A percentile compares a stretch with the other conserved stretches of the same genome.
phyloP scores from a whole-genome alignment of 2,329 filamentous ascomycete species.

The Gyromitra esculenta region DNA sequence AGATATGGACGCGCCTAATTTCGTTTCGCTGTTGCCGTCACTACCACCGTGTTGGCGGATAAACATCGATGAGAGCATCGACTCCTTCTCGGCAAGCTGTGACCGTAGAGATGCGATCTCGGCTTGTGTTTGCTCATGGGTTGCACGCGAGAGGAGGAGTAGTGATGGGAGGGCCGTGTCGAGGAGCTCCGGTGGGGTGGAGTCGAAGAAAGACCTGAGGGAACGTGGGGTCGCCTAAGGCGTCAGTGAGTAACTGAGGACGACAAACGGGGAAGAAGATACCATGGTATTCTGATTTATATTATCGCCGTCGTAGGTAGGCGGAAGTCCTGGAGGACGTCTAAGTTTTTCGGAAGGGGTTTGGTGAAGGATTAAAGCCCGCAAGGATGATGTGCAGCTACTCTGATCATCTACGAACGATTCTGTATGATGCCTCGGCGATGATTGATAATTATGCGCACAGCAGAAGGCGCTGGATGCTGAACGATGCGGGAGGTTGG shows the following conservation, averaged over 20 bases:
- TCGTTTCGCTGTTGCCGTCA: constrained; percentile 1
- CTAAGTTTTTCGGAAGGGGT: background rate
- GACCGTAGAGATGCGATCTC: constrained; percentile 32
- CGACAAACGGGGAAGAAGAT: constrained; percentile 36
- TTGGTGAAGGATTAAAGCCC: background rate
- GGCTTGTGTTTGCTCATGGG: constrained; percentile 25
- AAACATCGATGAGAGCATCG: constrained; percentile 39
- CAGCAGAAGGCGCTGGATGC: background rate
- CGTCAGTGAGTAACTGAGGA: constrained; percentile 44
- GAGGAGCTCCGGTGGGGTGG: constrained; percentile 45
- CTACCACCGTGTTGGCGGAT: constrained; percentile 30
- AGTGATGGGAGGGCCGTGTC: constrained; percentile 46
- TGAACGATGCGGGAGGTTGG: background rate
- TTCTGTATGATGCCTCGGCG: background rate
- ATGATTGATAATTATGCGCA: background rate
- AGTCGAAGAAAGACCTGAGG: constrained; percentile 51
- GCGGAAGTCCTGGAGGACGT: background rate
- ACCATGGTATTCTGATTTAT: constrained; percentile 41
- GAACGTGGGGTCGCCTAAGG: constrained; percentile 49
- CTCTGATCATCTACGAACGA: background rate
- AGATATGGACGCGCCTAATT: constrained; percentile 28
- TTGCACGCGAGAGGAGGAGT: constrained; percentile 43
- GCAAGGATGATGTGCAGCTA: background rate
- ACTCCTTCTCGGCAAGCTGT: constrained; percentile 36
- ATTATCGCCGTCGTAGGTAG: background rate